Base-by-base conservation (phyloP, 768 basidiomycete genomes). In the Lepiota venenata region DNA sequence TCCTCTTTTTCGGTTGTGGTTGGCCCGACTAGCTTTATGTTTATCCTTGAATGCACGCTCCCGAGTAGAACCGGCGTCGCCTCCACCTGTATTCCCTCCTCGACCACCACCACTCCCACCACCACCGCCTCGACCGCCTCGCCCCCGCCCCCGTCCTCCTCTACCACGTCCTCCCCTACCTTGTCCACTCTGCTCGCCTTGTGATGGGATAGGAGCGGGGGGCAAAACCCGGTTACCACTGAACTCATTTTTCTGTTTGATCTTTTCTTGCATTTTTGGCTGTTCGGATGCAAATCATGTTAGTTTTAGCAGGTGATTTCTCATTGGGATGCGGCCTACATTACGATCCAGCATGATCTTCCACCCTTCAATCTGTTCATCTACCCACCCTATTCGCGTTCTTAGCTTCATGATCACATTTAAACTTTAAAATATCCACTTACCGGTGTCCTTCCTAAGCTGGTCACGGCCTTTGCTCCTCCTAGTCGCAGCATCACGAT, bases 311-410 rank as follows among this genome's bases (percentile, higher is more conserved):
- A 22, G 15, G 14, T 20, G 21, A 8, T 25, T 41, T 2, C 27
- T 25, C 4, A 39, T 21, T 36, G n/a, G 37, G 27, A 10, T 18
- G 29, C 29, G 36, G 74, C 88, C 57, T 62, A 96, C 94, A 63
- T 95, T 87, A 60, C 87, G 73, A 54, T 98, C 95, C 55, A 97
- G 67, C 87, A 96, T 92, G 52, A 90, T 84, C 53, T 71, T 80
- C 93, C 93, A 97, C 0, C 93, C 94, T 67, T 97, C 93, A 22
- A 97, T 84, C 64, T 96, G 93, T 60, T 88, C 88, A 62, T 97
- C 84, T 9, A 66, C 73, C 84, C 87, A 89, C 10, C 87, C 87
- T 87, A 20, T 37, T 20, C 7, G 36, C 37, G 51, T 16, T 25
- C 54, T 56, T 10, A 52, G 16, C 46, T 37, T 7, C 14, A 16